Percentiles rank a stretch among this genome's conserved stretches.
Evolutionary conservation across 2,329 filamentous ascomycete species (phyloP).

Genomic region (Ophiostoma novo-ulmi): DNA sequence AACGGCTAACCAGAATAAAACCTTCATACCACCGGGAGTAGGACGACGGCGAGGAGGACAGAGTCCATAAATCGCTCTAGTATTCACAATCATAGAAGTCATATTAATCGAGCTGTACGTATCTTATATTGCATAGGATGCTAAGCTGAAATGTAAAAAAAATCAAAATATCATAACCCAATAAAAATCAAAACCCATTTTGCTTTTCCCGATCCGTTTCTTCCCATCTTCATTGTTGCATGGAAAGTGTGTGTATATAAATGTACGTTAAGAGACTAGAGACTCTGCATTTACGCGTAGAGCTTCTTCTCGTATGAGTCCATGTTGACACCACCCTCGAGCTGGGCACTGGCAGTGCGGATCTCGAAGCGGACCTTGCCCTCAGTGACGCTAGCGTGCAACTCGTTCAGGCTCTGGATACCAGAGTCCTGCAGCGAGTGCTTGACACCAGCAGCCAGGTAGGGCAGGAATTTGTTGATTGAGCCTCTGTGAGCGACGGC

Average conservation of each 20-base stretch:
- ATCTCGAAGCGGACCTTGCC: slow-evolving; percentile 88
- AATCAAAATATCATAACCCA: not conserved
- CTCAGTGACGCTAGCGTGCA: slow-evolving; percentile 68
- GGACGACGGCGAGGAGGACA: too few relatives aligned
- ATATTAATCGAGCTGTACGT: not conserved
- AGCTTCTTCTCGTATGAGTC: slow-evolving; percentile 99
- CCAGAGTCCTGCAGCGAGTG: slow-evolving; percentile 97
- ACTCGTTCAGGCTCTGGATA: slow-evolving; percentile 68
- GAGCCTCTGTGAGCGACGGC: slow-evolving; percentile 75
- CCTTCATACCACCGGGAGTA: too few relatives aligned
- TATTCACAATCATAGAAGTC: not conserved
- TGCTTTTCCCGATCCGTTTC: slow-evolving; percentile 7
- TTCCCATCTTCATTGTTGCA: not conserved
- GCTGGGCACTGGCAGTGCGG: slow-evolving; percentile 86
- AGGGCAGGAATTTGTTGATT: slow-evolving; percentile 91
- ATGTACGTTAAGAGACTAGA: not conserved
- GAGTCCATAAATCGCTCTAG: too few relatives aligned
- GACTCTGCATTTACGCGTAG: slow-evolving; percentile 59
- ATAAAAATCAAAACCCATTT: slow-evolving; percentile 9
- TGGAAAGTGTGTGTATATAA: not conserved
- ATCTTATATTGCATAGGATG: not conserved
- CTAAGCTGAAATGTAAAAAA: not conserved
- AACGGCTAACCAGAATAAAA: too few relatives aligned
- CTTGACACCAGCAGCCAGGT: slow-evolving; percentile 91
- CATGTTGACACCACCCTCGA: slow-evolving; percentile 96